phyloP scores from a whole-genome alignment of 306 rosid species.

The Lotus japonicus region DNA sequence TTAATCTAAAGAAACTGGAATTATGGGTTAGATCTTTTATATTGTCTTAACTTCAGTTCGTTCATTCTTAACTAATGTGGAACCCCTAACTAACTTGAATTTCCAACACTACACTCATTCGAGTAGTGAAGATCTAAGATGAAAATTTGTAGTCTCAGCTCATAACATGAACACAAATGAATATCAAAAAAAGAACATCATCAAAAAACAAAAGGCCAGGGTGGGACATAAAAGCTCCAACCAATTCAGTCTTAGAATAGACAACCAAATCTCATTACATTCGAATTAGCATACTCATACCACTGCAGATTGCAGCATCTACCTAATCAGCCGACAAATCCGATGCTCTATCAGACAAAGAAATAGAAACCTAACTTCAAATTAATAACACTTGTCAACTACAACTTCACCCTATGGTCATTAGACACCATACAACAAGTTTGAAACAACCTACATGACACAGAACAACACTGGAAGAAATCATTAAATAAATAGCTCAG shows the following conservation, averaged over 20 bases:
- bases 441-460: slow-evolving; percentile 14
- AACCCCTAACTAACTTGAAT: no score
- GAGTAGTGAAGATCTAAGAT: no score
- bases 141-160: background rate
- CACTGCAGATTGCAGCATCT: no score
- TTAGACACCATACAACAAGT: slow-evolving; percentile 2
- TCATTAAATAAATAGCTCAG: slow-evolving; percentile 22
- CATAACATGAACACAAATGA: background rate
- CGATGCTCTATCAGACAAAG: slow-evolving; percentile 27
- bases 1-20: no score
- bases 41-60: no score
- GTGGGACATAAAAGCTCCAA: background rate
- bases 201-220: background rate
- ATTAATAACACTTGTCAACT: slow-evolving; percentile 26
- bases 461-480: slow-evolving; percentile 18
- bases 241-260: slow-evolving; percentile 23
- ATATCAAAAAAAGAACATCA: background rate
- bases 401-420: slow-evolving; percentile 32
- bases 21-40: no score
- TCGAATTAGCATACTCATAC: slow-evolving; percentile 38
- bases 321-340: slow-evolving; percentile 38
- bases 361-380: slow-evolving; percentile 28
- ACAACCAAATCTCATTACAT: slow-evolving; percentile 27
- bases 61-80: no score
- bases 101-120: no score